A percentile compares a stretch with the other conserved stretches of the same genome.
Conservation (phyloP, 1,139 yeast species). For the Yamadazyma atlantica region DNA sequence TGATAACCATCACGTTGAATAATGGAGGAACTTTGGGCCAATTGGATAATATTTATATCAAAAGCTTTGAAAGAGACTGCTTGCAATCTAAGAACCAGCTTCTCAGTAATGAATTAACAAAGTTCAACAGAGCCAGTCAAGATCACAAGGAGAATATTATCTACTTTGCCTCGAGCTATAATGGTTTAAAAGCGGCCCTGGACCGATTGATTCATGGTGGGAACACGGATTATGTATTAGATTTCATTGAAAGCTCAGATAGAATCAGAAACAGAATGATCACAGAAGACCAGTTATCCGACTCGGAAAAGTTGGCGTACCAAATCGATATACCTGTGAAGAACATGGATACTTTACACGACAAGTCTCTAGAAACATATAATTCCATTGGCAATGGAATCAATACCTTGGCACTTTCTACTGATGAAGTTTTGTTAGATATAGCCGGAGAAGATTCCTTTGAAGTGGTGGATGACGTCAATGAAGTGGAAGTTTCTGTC, state of each 20-base stretch:
- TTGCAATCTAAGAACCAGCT: constrained; percentile 44
- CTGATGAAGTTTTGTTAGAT: constrained; percentile 14
- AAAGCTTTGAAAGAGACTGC: constrained; percentile 47
- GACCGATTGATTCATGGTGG: constrained; percentile 24
- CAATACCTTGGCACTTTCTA: constrained; percentile 27
- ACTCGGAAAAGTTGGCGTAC: constrained; percentile 43
- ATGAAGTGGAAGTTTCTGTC: constrained; percentile 31
- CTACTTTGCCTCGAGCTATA: constrained; percentile 50
- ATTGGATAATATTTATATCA: constrained; percentile 36
- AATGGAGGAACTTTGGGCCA: constrained; percentile 43
- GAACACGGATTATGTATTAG: constrained; percentile 43
- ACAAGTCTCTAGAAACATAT: constrained; percentile 15
- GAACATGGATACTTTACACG: constrained; percentile 14
- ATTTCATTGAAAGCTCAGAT: constrained; percentile 65
- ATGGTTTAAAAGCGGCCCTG: constrained; percentile 43
- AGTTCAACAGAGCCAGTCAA: constrained; percentile 52
- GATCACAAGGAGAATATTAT: constrained; percentile 62
- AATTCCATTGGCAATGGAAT: constrained; percentile 22
- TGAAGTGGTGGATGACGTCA: constrained; percentile 39
- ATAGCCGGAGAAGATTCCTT: constrained; percentile 10
- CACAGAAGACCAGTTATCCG: constrained; percentile 50
- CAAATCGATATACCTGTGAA: constrained; percentile 40
- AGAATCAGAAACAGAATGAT: constrained; percentile 61
- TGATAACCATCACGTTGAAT: constrained; percentile 33
- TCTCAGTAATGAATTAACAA: constrained; percentile 47